Conservation (phyloP, 2,329 filamentous ascomycete species). For the Penicillium sp. region DNA sequence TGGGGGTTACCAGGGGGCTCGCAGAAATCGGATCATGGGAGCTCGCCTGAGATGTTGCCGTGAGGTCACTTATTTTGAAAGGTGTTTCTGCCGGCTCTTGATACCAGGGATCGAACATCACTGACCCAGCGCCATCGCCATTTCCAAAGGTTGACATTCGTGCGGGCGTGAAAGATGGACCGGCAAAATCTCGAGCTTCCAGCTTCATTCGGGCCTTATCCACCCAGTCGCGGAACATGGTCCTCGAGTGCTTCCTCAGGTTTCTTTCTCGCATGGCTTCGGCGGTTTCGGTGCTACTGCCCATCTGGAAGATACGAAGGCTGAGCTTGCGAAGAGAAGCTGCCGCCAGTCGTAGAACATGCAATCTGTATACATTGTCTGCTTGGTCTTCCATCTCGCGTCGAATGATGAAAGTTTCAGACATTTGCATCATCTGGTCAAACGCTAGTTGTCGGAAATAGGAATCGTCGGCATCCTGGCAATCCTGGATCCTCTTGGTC, state of each 20-base stretch:
- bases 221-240: conserved; percentile 56
- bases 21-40: conserved; percentile 30
- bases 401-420: conserved; percentile 31
- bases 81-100: conserved; percentile 30
- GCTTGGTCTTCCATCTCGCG: conserved; percentile 45
- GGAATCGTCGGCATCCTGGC: conserved; percentile 37
- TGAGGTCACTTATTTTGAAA: conserved; percentile 37
- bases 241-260: conserved; percentile 53
- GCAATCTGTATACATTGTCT: conserved; percentile 44
- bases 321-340: conserved; percentile 55
- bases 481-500: conserved; percentile 32
- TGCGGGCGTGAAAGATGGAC: conserved; percentile 27
- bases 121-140: conserved; percentile 19
- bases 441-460: conserved; percentile 39
- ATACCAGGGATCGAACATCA: conserved; percentile 37
- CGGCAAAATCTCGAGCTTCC: conserved; percentile 29
- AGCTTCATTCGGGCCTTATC: conserved; percentile 40
- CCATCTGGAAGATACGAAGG: conserved; percentile 55
- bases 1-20: conserved; percentile 40
- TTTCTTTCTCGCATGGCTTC: conserved; percentile 53
- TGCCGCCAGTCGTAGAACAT: conserved; percentile 46
- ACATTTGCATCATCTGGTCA: conserved; percentile 37
- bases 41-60: conserved; percentile 17
- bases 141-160: conserved; percentile 20
- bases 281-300: conserved; percentile 50